Conservation (phyloP, 441 rosid species). For the Syzygium syzygioides region DNA sequence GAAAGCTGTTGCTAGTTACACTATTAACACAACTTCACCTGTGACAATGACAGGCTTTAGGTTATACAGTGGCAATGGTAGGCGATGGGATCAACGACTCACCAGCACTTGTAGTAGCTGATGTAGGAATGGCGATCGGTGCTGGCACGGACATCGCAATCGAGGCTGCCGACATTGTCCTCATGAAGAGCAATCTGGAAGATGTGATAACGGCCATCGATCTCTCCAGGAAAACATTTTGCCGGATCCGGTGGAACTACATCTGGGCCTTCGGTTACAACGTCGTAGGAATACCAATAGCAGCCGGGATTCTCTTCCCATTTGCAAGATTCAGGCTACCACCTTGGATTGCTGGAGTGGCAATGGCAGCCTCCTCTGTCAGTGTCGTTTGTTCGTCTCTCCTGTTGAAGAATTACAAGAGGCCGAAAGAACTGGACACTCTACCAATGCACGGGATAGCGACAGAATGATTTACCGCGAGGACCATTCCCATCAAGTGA, state of each 20-base stretch:
- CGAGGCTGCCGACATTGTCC: conserved; percentile 91
- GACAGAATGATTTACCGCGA: conserved; percentile 12
- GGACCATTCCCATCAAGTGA: not conserved
- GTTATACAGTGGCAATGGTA: conserved; percentile 80
- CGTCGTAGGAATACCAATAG: conserved; percentile 72
- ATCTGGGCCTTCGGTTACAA: conserved; percentile 90
- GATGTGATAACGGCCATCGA: conserved; percentile 87
- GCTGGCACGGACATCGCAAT: conserved; percentile 94
- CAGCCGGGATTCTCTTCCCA: conserved; percentile 83
- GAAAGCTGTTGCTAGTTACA: not conserved
- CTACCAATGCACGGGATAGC: conserved; percentile 45
- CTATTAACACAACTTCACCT: not conserved
- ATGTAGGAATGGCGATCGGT: conserved; percentile 94
- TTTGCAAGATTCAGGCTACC: conserved; percentile 66
- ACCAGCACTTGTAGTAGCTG: conserved; percentile 85
- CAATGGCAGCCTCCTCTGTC: conserved; percentile 97
- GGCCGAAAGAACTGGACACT: conserved; percentile 55
- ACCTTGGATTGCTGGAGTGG: conserved; percentile 96
- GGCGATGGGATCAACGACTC: conserved; percentile 96
- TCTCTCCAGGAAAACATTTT: conserved; percentile 73
- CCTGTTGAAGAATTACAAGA: conserved; percentile 61
- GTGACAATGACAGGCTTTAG: conserved; percentile 37
- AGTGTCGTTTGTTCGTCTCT: conserved; percentile 89
- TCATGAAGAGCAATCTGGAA: conserved; percentile 82
- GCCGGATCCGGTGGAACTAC: conserved; percentile 82